phyloP scores from a whole-genome alignment of 2,329 filamentous ascomycete species.

The Ceratocystis harringtonii region DNA sequence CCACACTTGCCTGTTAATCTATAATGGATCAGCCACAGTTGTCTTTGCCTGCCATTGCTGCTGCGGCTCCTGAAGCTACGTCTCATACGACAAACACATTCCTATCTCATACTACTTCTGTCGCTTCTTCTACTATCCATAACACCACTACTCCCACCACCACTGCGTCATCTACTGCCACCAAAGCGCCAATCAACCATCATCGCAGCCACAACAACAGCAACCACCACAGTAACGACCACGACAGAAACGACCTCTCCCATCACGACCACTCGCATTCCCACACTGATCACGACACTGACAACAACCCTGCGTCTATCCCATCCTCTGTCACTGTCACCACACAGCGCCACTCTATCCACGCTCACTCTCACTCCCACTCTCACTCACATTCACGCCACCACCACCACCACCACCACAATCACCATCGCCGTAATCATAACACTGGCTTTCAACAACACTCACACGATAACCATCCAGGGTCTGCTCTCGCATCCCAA shows the following conservation, averaged over 20 bases:
- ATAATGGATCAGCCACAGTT: conserved; percentile 2
- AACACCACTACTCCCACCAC: conserved; percentile 6
- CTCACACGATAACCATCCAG: neutral
- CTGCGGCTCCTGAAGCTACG: conserved; percentile 3
- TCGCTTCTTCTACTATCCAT: neutral
- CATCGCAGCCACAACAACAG: neutral
- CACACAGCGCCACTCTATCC: too few species aligned
- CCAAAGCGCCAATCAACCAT: neutral
- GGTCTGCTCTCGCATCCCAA: neutral
- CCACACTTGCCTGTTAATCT: neutral
- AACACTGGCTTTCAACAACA: neutral
- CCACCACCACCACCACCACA: neutral
- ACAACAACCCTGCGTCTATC: too few species aligned
- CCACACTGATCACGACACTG: neutral
- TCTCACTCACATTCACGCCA: neutral
- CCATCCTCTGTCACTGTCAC: too few species aligned
- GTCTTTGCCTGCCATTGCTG: neutral
- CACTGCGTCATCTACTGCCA: conserved; percentile 2
- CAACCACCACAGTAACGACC: neutral
- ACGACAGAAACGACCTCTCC: neutral
- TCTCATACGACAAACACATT: neutral
- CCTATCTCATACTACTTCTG: neutral
- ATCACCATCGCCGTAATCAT: neutral
- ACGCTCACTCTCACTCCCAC: neutral
- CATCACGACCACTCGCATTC: neutral